Percentiles rank a stretch among this genome's conserved stretches.
Conservation (phyloP, 768 basidiomycete species). For the Podaxis mareebaensis region DNA sequence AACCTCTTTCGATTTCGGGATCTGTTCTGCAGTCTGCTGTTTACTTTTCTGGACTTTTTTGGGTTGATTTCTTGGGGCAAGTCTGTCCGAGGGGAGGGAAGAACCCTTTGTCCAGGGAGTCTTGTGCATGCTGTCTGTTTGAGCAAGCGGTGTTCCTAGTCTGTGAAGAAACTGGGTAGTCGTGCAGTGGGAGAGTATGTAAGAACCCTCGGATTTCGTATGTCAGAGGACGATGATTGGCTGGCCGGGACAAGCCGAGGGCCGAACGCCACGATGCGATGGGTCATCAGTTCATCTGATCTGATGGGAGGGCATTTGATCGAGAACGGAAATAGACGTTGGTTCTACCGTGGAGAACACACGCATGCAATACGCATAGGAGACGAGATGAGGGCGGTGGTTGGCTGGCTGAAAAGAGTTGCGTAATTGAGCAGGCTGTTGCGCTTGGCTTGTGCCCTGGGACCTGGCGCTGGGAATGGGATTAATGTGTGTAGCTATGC, state of each 20-base stretch:
- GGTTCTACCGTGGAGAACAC: neutral
- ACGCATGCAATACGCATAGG: neutral
- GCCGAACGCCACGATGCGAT: constrained; percentile 13
- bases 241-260: neutral
- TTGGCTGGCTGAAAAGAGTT: neutral
- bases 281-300: constrained; percentile 8
- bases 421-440: neutral
- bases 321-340: neutral
- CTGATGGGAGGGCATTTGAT: neutral
- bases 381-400: neutral
- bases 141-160: neutral
- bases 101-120: constrained; percentile 45
- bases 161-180: no score
- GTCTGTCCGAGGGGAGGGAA: constrained; percentile 56
- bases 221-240: neutral
- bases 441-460: neutral
- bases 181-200: neutral
- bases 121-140: constrained; percentile 31
- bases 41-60: constrained; percentile 27
- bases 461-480: neutral
- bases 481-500: neutral
- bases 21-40: constrained; percentile 21
- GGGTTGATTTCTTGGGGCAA: constrained; percentile 32
- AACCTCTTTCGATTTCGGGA: constrained; percentile 51
- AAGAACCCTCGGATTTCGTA: neutral